A percentile compares a stretch with the other conserved stretches of the same genome.
phyloP scores from a whole-genome alignment of 108 stramenopile genomes.

The Schizochytrium sp. region DNA sequence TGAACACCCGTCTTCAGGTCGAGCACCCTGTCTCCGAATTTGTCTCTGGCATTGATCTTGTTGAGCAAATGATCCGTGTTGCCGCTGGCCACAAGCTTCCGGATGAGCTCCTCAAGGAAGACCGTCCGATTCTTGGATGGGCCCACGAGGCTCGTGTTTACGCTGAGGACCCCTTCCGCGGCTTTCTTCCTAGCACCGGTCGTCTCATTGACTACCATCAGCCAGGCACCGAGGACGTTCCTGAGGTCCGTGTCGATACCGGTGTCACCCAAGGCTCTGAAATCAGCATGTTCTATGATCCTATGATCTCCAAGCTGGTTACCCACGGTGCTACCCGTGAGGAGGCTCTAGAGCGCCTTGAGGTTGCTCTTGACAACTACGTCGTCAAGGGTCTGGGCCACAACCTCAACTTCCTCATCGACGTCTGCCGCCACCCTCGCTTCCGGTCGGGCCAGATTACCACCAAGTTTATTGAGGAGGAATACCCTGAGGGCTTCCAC shows the following conservation, averaged over 20 bases:
- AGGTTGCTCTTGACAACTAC: conserved; percentile 87
- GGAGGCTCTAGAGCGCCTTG: conserved; percentile 82
- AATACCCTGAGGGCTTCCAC: conserved; percentile 91
- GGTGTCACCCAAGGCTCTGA: conserved; percentile 88
- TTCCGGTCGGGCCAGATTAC: conserved; percentile 87
- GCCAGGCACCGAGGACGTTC: conserved; percentile 72
- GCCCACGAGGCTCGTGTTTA: conserved; percentile 89
- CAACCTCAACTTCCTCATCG: conserved; percentile 86
- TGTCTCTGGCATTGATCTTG: conserved; percentile 89
- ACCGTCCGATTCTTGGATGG: conserved; percentile 63
- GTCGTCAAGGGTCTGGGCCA: conserved; percentile 90
- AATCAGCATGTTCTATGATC: conserved; percentile 93
- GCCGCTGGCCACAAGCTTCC: conserved; percentile 80
- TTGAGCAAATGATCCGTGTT: conserved; percentile 90
- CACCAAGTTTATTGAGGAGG: conserved; percentile 87
- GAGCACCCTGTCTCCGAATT: conserved; percentile 97
- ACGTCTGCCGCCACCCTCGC: conserved; percentile 81
- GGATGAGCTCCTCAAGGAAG: conserved; percentile 78
- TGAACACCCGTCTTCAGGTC: conserved; percentile 94
- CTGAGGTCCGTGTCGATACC: conserved; percentile 86
- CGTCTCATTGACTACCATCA: conserved; percentile 72
- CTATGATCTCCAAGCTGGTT: conserved; percentile 95
- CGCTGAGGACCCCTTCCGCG: conserved; percentile 95
- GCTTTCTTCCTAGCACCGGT: conserved; percentile 90
- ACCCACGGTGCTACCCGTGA: conserved; percentile 73